These are phyloP conservation scores for Penicillium palitans DNA, from an alignment of 2,329 filamentous ascomycete species.

Conservation along the genomic window DNA sequence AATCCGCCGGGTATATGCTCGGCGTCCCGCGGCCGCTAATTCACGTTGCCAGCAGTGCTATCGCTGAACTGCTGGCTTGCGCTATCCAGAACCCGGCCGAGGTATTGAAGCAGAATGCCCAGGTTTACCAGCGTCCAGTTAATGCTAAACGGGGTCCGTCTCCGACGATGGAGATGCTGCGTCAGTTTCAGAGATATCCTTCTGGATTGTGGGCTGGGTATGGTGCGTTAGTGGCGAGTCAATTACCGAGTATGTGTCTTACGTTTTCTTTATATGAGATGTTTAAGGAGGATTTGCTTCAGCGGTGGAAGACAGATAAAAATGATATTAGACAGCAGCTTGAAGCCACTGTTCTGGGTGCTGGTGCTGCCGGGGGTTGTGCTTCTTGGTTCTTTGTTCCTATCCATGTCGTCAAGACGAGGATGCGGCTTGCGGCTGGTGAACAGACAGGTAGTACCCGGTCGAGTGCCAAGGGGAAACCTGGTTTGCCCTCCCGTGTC, in stretches of 20 bases:
- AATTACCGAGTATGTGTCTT: constrained; percentile 12
- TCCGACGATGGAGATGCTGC: constrained; percentile 3
- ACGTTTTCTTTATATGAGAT: constrained; percentile 15
- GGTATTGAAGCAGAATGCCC: constrained; percentile 16
- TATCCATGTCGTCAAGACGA: constrained; percentile 13
- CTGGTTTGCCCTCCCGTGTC: neutral
- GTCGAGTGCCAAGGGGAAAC: neutral
- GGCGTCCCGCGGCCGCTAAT: constrained; percentile 2
- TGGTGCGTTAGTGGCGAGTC: constrained; percentile 6
- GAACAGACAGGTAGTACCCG: neutral
- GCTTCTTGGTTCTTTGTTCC: constrained; percentile 14
- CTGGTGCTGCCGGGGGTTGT: constrained; percentile 10
- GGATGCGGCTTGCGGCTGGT: constrained; percentile 13
- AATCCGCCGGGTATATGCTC: constrained; percentile 4
- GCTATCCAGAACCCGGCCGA: constrained; percentile 13
- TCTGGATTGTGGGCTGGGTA: constrained; percentile 10
- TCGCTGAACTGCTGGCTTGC: constrained; percentile 7
- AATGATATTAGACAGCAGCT: neutral
- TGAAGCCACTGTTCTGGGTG: constrained; percentile 5
- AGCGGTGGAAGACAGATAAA: neutral
- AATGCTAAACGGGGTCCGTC: neutral
- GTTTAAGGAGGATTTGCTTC: constrained; percentile 9
- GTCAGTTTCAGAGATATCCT: constrained; percentile 2
- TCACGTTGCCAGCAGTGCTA: constrained; percentile 9
- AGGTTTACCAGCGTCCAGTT: constrained; percentile 1